Base-by-base conservation (phyloP, 805 yeast species). In the Nakazawaea wyomingensis region DNA sequence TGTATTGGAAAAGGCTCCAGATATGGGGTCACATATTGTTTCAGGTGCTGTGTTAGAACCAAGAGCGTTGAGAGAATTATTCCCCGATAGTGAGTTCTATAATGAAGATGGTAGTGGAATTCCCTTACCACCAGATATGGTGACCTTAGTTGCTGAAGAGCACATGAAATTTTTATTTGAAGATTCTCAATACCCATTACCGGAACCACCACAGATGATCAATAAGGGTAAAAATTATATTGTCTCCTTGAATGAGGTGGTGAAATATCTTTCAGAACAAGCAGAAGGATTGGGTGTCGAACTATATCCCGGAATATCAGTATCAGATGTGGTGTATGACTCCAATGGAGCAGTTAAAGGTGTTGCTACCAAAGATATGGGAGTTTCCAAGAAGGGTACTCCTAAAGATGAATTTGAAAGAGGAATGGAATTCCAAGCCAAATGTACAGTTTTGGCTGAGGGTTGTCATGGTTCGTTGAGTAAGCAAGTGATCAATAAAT, bases 391-490 rank as follows among this genome's bases (percentile, higher is more conserved):
- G 52, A 64, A 72, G 45, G 96, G 96, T 16, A 59, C 68, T 27
- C 95, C 96, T 24, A 85, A 82, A 54, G 85, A 76, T 50, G 70
- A 77, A n/a, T 93, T 87, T 62, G 96, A 93, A 63, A 75, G 96
- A 50, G 99, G 99, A 20, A 86, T 93, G 96, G 98, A 88, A 62
- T 93, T 93, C 62, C 93, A 83, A 53, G 87, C 99, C 4, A 78
- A 93, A 54, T 71, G 82, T 47, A 90, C 97, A 0, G 84, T 93
- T 14, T 72, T 93, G 26, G 96, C 96, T 4, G 99, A 93, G 65
- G 99, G 99, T n/a, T 93, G 99, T 59, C 98, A 90, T 63, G 99
- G 99, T 0, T 89, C 96, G 1, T 68, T 93, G 42, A 72, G 90
- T 10, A 91, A 93, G 59, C 76, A 84, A 57, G 82, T 78, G 0